Base-by-base conservation (phyloP, 768 basidiomycete species). In the Boletus huronensis region DNA sequence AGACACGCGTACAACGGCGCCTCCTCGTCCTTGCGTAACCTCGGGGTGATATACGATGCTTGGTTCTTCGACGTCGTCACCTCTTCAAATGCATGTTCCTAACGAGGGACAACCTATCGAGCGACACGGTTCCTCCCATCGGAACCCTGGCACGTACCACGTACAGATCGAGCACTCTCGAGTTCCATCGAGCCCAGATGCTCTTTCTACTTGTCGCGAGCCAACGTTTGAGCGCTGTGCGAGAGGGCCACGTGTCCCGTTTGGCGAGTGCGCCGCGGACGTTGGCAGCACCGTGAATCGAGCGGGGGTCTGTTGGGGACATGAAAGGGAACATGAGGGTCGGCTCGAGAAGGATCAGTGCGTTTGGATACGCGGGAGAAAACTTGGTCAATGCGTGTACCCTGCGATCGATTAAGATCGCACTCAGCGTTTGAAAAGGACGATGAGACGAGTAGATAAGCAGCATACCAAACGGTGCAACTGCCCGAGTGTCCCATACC, bases 311-410 rank as follows among this genome's bases (percentile, higher is more conserved):
- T 1, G 55, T 57, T 6, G 70, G 57, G 1, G 68, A 57, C 53
- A 70, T 55, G 14, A 25, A 51, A 23, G 68, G 70, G 36, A 70
- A 71, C 70, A 70, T 68, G 50, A 70, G 26, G 2, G 70, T 72
- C 4, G 69, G 70, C 48, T 70, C 69, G 44, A 70, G 23, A 13
- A 70, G 50, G 35, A 70, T 57, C 11, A 70, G 48, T 2, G 62
- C 68, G 11, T 44, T 48, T 2, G 50, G 63, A 13, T 52, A 54
- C 11, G 17, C 40, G 5, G 50, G 59, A 1, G 47, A 10, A 11
- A 68, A 60, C 40, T 54, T 60, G 40, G 65, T 59, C 19, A 65
- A 41, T 4, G 60, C 54, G 11, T 64, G 44, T 6, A 65, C 26
- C 65, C 68, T 67, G 32, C 3, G 11, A 4, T 34, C 10, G 0